Conservation (phyloP, 139 green algal species). For the Monoraphidium neglectum region DNA sequence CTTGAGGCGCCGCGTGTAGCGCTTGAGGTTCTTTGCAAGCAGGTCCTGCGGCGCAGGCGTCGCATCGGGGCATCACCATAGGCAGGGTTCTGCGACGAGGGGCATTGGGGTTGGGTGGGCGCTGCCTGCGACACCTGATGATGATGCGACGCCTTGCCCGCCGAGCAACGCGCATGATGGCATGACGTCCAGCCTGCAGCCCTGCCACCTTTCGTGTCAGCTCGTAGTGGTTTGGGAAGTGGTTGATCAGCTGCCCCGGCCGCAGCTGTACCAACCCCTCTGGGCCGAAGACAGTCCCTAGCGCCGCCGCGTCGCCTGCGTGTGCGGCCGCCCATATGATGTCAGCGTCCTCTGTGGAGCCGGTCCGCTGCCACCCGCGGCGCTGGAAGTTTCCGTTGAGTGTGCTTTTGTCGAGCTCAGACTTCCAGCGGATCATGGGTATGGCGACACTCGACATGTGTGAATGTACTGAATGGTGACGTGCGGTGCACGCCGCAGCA, state of each 20-base stretch:
- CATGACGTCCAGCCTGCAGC: not conserved
- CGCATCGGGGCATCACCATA: not conserved
- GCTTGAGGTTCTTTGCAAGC: conserved; percentile 87
- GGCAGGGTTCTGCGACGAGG: not conserved
- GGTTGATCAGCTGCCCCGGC: conserved; percentile 76
- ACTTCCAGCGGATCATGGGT: conserved; percentile 49
- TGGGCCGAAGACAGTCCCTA: conserved; percentile 56
- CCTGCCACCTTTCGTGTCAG: conserved; percentile 79
- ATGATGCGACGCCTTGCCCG: not conserved
- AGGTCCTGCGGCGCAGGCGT: conserved; percentile 53
- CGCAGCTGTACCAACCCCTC: conserved; percentile 48
- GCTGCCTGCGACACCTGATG: not conserved
- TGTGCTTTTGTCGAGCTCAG: conserved; percentile 70
- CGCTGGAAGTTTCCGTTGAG: conserved; percentile 65
- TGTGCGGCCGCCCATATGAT: too few species aligned
- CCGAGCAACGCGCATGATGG: not conserved
- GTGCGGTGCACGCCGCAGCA: not conserved
- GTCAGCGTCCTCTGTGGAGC: too few species aligned
- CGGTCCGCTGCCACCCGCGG: conserved; percentile 55
- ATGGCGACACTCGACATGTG: too few species aligned
- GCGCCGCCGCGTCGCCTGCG: too few species aligned
- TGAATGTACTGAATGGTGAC: too few species aligned
- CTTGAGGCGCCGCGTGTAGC: conserved; percentile 63
- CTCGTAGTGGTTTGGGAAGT: conserved; percentile 86
- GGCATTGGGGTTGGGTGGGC: not conserved